These are phyloP conservation scores for Elaeis guineensis DNA, from an alignment of 176 grass and related monocot species.

Conservation along the genomic window DNA sequence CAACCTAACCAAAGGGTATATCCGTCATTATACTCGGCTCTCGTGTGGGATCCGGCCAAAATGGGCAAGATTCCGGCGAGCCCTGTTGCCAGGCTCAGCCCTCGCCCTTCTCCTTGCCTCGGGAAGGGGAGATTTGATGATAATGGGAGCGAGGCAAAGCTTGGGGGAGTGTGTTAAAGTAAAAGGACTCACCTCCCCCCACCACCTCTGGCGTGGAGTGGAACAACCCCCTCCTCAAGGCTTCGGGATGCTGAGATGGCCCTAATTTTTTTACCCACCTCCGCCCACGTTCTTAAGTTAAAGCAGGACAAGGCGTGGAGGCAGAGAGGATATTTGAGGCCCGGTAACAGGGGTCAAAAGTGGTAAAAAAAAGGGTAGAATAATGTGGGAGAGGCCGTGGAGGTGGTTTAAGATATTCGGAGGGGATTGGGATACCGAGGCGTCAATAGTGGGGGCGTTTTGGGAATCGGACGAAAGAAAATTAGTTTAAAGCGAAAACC, in stretches of 20 bases:
- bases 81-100: no score
- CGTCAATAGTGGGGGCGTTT: slow-evolving; percentile 42
- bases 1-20: background rate
- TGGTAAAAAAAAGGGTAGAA: slow-evolving; percentile 1
- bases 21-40: no score
- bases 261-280: slow-evolving; percentile 20
- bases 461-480: slow-evolving; percentile 44
- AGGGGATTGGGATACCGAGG: slow-evolving; percentile 49
- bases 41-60: background rate
- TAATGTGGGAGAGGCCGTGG: slow-evolving; percentile 10
- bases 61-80: slow-evolving; percentile 21
- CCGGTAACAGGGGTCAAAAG: no score
- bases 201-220: background rate
- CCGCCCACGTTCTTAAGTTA: background rate
- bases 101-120: slow-evolving; percentile 8
- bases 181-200: slow-evolving; percentile 30
- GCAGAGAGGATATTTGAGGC: background rate
- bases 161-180: slow-evolving; percentile 80
- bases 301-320: background rate
- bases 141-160: slow-evolving; percentile 46
- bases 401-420: slow-evolving; percentile 11
- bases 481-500: background rate
- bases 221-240: slow-evolving; percentile 44
- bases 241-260: slow-evolving; percentile 81
- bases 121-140: slow-evolving; percentile 63